Percentiles rank a stretch among this genome's conserved stretches.
Conservation (phyloP, 139 green algal genomes). For the Chlamydomonas incerta region DNA sequence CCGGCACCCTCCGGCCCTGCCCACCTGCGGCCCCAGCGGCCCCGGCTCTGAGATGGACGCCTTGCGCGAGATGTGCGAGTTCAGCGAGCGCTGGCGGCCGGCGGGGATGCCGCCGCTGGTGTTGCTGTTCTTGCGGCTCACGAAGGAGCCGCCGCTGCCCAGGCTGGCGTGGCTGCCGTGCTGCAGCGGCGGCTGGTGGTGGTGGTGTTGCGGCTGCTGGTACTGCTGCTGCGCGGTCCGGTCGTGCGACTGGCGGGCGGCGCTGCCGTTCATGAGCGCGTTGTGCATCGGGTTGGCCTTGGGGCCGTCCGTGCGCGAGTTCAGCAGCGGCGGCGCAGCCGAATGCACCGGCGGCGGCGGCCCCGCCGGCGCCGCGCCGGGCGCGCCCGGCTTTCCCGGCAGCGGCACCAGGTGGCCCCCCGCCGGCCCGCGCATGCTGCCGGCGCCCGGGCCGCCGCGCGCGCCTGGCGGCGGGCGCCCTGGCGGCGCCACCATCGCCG, state of each 20-base stretch:
- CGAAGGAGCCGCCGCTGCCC: neutral
- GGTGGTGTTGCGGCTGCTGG: no score
- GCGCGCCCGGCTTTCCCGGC: neutral
- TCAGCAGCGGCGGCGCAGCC: neutral
- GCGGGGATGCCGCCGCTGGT: neutral
- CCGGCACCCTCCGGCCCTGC: no score
- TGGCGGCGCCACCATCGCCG: neutral
- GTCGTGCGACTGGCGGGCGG: slow-evolving; percentile 3
- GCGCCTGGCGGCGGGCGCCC: no score
- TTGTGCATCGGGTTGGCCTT: slow-evolving; percentile 8
- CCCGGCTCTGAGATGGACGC: slow-evolving; percentile 12
- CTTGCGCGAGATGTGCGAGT: neutral
- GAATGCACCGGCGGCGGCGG: neutral
- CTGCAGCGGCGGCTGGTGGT: neutral
- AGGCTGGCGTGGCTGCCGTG: neutral
- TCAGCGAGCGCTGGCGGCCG: neutral
- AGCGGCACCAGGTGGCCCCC: neutral
- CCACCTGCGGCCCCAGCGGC: slow-evolving; percentile 12
- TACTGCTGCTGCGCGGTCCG: neutral
- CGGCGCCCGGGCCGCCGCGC: no score
- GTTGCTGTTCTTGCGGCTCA: neutral
- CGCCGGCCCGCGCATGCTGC: no score
- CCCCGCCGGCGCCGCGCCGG: neutral
- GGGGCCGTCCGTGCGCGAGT: neutral
- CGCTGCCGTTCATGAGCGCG: neutral